These are phyloP conservation scores for Acorus gramineus DNA, from an alignment of 106 monocot genomes.

Conservation along the genomic window DNA sequence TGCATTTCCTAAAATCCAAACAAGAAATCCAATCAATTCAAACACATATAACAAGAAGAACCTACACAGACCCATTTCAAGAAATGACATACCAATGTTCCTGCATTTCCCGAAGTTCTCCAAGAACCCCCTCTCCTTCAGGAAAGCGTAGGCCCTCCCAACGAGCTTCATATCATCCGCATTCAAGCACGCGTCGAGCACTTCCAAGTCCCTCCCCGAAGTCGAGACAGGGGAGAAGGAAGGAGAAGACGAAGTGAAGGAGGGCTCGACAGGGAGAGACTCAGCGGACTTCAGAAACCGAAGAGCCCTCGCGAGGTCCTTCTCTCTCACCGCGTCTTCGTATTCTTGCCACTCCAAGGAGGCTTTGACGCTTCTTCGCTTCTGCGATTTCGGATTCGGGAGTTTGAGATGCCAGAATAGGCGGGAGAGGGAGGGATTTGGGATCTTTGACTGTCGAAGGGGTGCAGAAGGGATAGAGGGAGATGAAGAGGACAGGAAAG, in stretches of 20 bases:
- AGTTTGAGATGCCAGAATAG: too few relatives aligned
- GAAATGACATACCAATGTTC: constrained; percentile 42
- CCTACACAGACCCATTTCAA: background rate
- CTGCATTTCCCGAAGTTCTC: constrained; percentile 68
- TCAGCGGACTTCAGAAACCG: constrained; percentile 58
- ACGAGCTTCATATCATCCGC: constrained; percentile 97
- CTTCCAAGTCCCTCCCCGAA: constrained; percentile 86
- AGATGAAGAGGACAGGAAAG: too few relatives aligned
- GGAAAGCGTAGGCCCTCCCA: constrained; percentile 59
- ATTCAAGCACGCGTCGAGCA: constrained; percentile 85
- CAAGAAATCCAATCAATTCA: too few relatives aligned
- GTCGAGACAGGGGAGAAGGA: constrained; percentile 1
- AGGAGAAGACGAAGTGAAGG: background rate
- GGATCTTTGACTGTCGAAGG: too few relatives aligned
- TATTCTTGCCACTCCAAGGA: constrained; percentile 77
- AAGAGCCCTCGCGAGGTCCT: constrained; percentile 89
- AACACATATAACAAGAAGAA: too few relatives aligned
- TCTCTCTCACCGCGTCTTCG: constrained; percentile 89
- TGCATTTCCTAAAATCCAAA: too few relatives aligned
- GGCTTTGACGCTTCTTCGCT: constrained; percentile 14
- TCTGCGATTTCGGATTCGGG: too few relatives aligned
- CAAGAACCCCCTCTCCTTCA: constrained; percentile 62
- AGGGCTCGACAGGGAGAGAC: constrained; percentile 1
- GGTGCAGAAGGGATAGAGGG: too few relatives aligned
- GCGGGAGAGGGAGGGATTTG: too few relatives aligned